Evolutionary conservation across 176 grass and related monocot genomes (phyloP).

Genomic region (Chloris gayana): DNA sequence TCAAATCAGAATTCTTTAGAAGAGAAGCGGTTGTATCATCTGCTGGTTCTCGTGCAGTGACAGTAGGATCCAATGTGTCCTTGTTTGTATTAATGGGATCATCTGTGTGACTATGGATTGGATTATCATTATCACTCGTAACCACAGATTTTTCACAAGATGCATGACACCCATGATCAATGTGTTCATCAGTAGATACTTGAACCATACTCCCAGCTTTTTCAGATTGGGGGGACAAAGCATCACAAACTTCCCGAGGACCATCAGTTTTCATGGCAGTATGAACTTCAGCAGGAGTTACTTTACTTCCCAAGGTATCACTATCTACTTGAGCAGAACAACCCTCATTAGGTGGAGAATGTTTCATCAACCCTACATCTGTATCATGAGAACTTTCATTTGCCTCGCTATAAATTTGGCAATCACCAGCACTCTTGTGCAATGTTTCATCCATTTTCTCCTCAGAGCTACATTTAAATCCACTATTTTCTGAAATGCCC

Average conservation of each 20-base stretch:
- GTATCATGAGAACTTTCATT: constrained; percentile 30
- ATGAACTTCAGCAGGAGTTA: background rate
- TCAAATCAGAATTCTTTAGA: constrained; percentile 25
- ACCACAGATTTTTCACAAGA: constrained; percentile 13
- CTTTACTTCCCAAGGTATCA: constrained; percentile 11
- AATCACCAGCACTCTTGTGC: constrained; percentile 4
- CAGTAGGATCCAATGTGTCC: background rate
- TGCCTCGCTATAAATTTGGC: background rate
- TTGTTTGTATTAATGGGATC: background rate
- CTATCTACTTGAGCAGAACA: constrained; percentile 31
- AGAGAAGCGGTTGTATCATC: constrained; percentile 19
- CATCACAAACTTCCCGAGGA: constrained; percentile 17
- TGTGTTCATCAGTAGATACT: constrained; percentile 27
- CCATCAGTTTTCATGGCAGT: constrained; percentile 34
- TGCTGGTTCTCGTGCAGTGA: background rate
- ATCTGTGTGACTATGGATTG: background rate
- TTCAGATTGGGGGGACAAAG: background rate
- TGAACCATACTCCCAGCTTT: constrained; percentile 15
- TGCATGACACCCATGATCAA: constrained; percentile 25
- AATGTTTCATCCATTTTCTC: constrained; percentile 13
- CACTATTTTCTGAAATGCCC: constrained; percentile 22
- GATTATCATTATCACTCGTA: constrained; percentile 9
- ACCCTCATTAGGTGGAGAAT: constrained; percentile 28
- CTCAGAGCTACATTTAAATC: constrained; percentile 2
- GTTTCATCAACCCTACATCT: background rate